Conservation (phyloP, 768 basidiomycete genomes). For the Rhodocollybia butyracea region DNA sequence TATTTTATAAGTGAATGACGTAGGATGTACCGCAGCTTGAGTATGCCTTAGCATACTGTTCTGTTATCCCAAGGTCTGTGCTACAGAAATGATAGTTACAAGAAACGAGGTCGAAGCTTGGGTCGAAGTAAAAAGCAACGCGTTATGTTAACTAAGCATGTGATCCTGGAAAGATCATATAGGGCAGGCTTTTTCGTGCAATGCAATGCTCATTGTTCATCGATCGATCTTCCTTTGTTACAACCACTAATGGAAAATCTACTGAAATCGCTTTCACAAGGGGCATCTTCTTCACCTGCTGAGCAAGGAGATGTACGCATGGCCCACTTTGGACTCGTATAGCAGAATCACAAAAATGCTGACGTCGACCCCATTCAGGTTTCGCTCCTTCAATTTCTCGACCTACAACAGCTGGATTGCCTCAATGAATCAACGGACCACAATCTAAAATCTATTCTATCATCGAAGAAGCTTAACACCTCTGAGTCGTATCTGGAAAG, state of each 20-base stretch:
- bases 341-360: neutral
- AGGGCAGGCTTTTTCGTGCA: conserved; percentile 1
- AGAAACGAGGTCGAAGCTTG: too few species aligned
- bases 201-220: neutral
- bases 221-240: neutral
- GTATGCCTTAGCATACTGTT: too few species aligned
- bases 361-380: conserved; percentile 27
- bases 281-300: neutral
- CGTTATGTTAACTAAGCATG: too few species aligned
- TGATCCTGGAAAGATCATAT: neutral
- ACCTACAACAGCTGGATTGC: conserved; percentile 59
- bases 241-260: neutral
- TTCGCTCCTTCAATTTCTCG: conserved; percentile 57
- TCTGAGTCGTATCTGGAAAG: conserved; percentile 48
- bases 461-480: conserved; percentile 40
- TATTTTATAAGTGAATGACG: too few species aligned
- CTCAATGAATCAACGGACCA: conserved; percentile 61
- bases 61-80: too few species aligned
- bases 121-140: too few species aligned
- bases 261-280: neutral
- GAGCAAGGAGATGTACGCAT: conserved; percentile 4
- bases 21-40: too few species aligned
- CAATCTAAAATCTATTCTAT: conserved; percentile 50
- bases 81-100: too few species aligned
- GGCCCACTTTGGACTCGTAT: neutral